phyloP scores from a whole-genome alignment of 169 alveolate genomes.

The Ophryocystis elektroscirrha region DNA sequence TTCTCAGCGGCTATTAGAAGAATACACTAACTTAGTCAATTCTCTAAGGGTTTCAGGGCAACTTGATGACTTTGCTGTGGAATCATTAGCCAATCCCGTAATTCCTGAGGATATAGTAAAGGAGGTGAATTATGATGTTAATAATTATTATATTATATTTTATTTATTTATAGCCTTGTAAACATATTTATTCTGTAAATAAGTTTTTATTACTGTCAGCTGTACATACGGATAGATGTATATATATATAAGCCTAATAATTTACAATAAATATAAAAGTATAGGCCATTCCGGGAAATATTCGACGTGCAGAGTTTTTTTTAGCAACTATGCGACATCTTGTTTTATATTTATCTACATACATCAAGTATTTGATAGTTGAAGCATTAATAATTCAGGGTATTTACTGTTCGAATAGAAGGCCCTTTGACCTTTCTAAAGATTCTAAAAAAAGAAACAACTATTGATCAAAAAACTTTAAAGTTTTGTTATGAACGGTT shows the following conservation, averaged over 20 bases:
- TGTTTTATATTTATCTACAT: slow-evolving; percentile 58
- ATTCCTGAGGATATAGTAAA: slow-evolving; percentile 39
- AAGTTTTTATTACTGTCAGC: too few relatives aligned
- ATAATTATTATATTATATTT: slow-evolving; percentile 2
- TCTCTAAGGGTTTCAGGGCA: slow-evolving; percentile 20
- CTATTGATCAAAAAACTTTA: slow-evolving; percentile 43
- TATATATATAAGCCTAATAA: too few relatives aligned
- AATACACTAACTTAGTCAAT: too few relatives aligned
- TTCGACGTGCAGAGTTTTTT: slow-evolving; percentile 74
- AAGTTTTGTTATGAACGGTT: slow-evolving; percentile 45
- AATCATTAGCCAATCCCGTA: slow-evolving; percentile 46
- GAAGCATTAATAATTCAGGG: slow-evolving; percentile 15
- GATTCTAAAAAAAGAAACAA: slow-evolving; percentile 36
- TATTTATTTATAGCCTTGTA: too few relatives aligned
- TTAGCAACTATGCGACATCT: slow-evolving; percentile 54
- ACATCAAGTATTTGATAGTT: slow-evolving; percentile 45
- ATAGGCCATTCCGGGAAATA: slow-evolving; percentile 83
- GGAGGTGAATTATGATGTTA: not conserved
- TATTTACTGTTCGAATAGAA: slow-evolving; percentile 53
- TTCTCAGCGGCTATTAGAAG: too few relatives aligned
- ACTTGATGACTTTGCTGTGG: slow-evolving; percentile 26
- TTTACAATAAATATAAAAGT: too few relatives aligned
- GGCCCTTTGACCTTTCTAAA: slow-evolving; percentile 69
- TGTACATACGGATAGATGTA: too few relatives aligned
- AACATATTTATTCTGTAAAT: too few relatives aligned